phyloP scores from a whole-genome alignment of 805 yeast genomes.

The Candida sphagnicola region DNA sequence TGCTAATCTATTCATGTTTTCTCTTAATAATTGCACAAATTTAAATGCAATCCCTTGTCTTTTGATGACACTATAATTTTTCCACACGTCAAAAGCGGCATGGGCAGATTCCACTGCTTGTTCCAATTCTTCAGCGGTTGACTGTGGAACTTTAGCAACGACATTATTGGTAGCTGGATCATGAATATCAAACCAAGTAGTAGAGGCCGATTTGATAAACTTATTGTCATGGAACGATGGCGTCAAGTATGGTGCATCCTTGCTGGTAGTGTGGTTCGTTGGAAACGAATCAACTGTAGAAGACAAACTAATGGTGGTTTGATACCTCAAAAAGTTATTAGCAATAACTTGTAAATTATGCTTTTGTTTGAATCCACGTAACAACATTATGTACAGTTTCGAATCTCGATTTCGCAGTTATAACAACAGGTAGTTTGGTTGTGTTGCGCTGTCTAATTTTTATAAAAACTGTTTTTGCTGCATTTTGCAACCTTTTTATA shows the following conservation, averaged over 20 bases:
- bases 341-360: background rate
- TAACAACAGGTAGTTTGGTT: no score
- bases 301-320: slow-evolving; percentile 17
- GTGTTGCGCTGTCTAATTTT: no score
- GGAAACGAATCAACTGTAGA: slow-evolving; percentile 38
- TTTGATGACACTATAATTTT: slow-evolving; percentile 50
- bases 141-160: slow-evolving; percentile 68
- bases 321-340: slow-evolving; percentile 6
- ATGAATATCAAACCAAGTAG: slow-evolving; percentile 61
- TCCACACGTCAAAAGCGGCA: slow-evolving; percentile 58
- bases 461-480: no score
- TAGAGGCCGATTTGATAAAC: slow-evolving; percentile 46
- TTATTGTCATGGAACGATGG: slow-evolving; percentile 51
- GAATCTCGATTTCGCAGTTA: no score
- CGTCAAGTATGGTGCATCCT: slow-evolving; percentile 44
- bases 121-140: slow-evolving; percentile 60
- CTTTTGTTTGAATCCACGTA: slow-evolving; percentile 1
- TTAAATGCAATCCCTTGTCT: slow-evolving; percentile 74
- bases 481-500: no score
- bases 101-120: slow-evolving; percentile 64
- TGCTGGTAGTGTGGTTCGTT: slow-evolving; percentile 30
- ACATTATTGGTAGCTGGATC: slow-evolving; percentile 74
- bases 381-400: background rate
- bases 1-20: slow-evolving; percentile 67
- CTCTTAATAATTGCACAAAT: slow-evolving; percentile 58